Base-by-base conservation (phyloP, 257 asterid genomes). In the Nicotiana tomentosiformis region DNA sequence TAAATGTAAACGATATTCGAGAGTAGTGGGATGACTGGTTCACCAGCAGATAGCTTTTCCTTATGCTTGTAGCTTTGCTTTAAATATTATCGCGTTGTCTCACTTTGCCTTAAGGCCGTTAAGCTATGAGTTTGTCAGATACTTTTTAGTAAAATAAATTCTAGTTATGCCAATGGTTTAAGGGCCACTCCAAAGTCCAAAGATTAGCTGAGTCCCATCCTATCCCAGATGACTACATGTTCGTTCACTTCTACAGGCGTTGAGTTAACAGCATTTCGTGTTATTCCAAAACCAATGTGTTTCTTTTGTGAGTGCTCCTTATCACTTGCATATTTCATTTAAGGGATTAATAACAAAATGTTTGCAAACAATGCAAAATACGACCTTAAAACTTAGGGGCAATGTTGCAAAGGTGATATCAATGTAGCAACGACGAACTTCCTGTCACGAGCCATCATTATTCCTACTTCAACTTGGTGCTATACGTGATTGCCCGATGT, bases 401-500 rank as follows among this genome's bases (percentile, higher is more conserved):
- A 55, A 5, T 55, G n/a, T 55, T 16, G 60, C n/a, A 3, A 55
- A 15, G 60, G n/a, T 43, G 11, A 43, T 43, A 2, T 2, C 51
- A 43, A 43, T 43, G 51, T 43, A 43, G 12, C 51, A 43, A 70
- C 85, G 79, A 86, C 55, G 39, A 85, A 60, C 81, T 87, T 84
- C 68, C 82, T 35, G 57, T 29, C 72, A 11, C 83, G 37, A 83
- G 78, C 79, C 87, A 78, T 87, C 82, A 11, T 12, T 76, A 10
- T 86, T 84, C 90, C 87, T 84, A 80, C 84, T 84, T 74, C 66
- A 77, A 26, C 87, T 85, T 16, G 89, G 83, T 82, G 89, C 85
- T 9, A 43, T 53, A 57, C 86, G 82, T 87, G 89, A 74, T 82
- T 17, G 16, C 83, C 90, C 66, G 39, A 62, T 66, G 90, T 90